A percentile compares a stretch with the other conserved stretches of the same genome.
These are phyloP conservation scores for Porcisia hertigi DNA, from an alignment of 208 protist species.

Conservation along the genomic window DNA sequence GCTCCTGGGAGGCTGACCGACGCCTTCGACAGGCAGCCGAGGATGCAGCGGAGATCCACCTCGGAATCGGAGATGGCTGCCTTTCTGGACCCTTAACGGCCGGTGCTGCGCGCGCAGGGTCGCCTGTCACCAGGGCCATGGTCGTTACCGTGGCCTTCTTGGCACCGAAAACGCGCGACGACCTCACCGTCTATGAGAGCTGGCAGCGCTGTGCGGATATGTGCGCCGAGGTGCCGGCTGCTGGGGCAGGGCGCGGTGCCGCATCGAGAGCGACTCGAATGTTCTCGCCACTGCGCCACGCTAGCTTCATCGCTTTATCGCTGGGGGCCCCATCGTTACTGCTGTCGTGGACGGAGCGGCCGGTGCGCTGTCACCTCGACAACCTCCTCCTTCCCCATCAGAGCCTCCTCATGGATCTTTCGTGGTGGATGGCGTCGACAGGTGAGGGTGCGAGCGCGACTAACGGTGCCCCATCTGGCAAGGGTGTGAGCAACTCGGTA, in stretches of 20 bases:
- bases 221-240: neutral
- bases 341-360: constrained; percentile 25
- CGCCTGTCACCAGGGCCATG: neutral
- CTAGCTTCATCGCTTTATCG: constrained; percentile 22
- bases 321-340: constrained; percentile 32
- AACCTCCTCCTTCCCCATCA: constrained; percentile 60
- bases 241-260: neutral
- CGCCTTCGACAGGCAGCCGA: constrained; percentile 30
- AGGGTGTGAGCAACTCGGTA: constrained; percentile 10
- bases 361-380: constrained; percentile 19
- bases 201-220: constrained; percentile 46
- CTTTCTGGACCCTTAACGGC: neutral
- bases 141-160: constrained; percentile 40
- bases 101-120: neutral
- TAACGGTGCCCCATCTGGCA: neutral
- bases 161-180: constrained; percentile 29
- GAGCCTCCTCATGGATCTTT: constrained; percentile 56
- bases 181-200: constrained; percentile 36
- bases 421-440: constrained; percentile 42
- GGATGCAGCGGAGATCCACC: constrained; percentile 30
- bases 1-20: constrained; percentile 28
- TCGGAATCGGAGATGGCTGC: constrained; percentile 15
- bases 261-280: constrained; percentile 13
- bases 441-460: neutral
- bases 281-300: constrained; percentile 26